phyloP scores from a whole-genome alignment of 495 filamentous ascomycete genomes.

The Ascodesmis nigricans region DNA sequence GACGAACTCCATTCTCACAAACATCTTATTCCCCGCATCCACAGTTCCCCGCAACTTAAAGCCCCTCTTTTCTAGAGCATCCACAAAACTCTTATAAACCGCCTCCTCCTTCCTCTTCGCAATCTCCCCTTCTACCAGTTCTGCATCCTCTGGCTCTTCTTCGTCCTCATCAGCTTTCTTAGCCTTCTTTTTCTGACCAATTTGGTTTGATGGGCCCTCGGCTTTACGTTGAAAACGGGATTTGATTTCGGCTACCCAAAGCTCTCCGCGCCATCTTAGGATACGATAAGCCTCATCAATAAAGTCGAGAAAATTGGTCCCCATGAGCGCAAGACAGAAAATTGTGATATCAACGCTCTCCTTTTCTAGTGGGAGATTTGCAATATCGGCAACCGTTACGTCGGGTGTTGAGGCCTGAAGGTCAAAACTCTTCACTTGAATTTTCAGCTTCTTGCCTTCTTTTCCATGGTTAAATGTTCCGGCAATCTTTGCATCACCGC shows the following conservation, averaged over 20 bases:
- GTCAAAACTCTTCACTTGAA: conserved; percentile 48
- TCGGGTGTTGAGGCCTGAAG: conserved; percentile 35
- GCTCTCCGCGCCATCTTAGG: conserved; percentile 73
- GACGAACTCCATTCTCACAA: conserved; percentile 84
- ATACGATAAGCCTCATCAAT: conserved; percentile 86
- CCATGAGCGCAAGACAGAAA: conserved; percentile 94
- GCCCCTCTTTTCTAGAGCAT: conserved; percentile 53
- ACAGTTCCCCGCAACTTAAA: conserved; percentile 50
- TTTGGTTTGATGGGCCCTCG: conserved; percentile 1
- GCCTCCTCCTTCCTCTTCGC: conserved; percentile 40
- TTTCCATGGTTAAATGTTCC: conserved; percentile 29
- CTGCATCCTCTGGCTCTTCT: conserved; percentile 28
- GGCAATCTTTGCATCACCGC: conserved; percentile 55
- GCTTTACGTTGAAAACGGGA: conserved; percentile 38
- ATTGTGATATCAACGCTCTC: conserved; percentile 61
- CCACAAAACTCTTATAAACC: conserved; percentile 71
- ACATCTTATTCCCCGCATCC: conserved; percentile 88
- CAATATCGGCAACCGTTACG: conserved; percentile 72
- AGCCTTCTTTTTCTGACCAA: conserved; percentile 26
- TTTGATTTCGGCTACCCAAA: conserved; percentile 95
- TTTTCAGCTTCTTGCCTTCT: conserved; percentile 34
- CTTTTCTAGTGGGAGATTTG: conserved; percentile 50
- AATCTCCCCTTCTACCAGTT: conserved; percentile 30
- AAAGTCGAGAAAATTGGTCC: conserved; percentile 92
- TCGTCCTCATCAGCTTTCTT: conserved; percentile 34